These are phyloP conservation scores for Apiotrichum gracile DNA, from an alignment of 1,284 basidiomycete genomes.

Conservation along the genomic window DNA sequence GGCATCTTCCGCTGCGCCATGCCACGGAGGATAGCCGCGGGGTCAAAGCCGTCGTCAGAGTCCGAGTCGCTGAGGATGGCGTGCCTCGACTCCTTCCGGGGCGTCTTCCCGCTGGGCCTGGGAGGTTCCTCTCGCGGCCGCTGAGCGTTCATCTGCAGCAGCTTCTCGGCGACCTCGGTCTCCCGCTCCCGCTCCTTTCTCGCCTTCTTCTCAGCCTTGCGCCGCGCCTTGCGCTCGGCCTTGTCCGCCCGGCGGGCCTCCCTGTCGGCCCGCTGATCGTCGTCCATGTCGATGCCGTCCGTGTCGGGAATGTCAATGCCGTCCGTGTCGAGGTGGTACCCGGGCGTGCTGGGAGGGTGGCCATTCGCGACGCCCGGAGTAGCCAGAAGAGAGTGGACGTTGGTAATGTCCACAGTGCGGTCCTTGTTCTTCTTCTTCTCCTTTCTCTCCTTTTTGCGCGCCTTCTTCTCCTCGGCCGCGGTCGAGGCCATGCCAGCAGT, in stretches of 20 bases:
- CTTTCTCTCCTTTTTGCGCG: not conserved
- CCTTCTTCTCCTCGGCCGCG: not conserved
- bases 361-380: not conserved
- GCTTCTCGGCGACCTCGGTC: not conserved
- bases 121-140: no score
- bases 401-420: slow-evolving; percentile 1
- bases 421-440: not conserved
- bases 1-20: no score
- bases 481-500: no score
- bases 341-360: not conserved
- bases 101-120: not conserved
- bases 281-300: not conserved
- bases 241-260: slow-evolving; percentile 1
- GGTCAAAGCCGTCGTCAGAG: not conserved
- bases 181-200: not conserved
- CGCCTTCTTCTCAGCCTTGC: not conserved
- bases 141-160: no score
- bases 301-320: not conserved
- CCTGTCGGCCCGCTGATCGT: not conserved
- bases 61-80: not conserved
- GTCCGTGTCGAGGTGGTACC: not conserved
- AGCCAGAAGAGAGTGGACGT: not conserved
- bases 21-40: not conserved
- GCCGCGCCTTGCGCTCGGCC: not conserved
- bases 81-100: not conserved